phyloP scores from a whole-genome alignment of 352 stramenopile genomes.

The Phytophthora idaei region DNA sequence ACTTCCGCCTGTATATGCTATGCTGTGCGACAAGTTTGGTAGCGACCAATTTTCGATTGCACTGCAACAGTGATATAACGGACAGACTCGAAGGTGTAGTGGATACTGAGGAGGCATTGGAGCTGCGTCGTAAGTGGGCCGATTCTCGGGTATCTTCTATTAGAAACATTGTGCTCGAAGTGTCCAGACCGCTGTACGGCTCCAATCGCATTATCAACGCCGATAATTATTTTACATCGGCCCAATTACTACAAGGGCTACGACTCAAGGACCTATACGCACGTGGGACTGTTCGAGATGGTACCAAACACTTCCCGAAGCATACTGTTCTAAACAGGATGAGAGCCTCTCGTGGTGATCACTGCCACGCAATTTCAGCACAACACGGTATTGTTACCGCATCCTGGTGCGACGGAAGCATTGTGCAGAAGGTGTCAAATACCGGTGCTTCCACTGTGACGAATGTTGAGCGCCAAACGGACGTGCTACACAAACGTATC shows the following conservation, averaged over 20 bases:
- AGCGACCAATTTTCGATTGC: conserved; percentile 30
- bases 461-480: conserved; percentile 16
- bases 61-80: conserved; percentile 28
- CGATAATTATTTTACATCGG: conserved; percentile 44
- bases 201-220: conserved; percentile 34
- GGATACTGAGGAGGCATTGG: background rate
- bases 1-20: conserved; percentile 4
- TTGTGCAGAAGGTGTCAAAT: conserved; percentile 1
- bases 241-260: conserved; percentile 28
- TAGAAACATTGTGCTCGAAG: conserved; percentile 32
- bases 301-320: conserved; percentile 32
- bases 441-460: conserved; percentile 25
- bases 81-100: conserved; percentile 26
- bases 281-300: conserved; percentile 21
- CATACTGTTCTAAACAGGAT: conserved; percentile 26
- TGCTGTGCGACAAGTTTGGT: conserved; percentile 28
- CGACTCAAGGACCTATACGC: conserved; percentile 21
- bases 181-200: conserved; percentile 20
- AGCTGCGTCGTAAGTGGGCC: background rate
- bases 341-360: conserved; percentile 1
- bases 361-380: conserved; percentile 18
- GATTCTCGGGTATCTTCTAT: conserved; percentile 4
- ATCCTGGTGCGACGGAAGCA: conserved; percentile 33
- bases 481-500: background rate
- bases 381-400: conserved; percentile 22